Base-by-base conservation (phyloP, 73 alveolate genomes). In the Uronychia binucleata region DNA sequence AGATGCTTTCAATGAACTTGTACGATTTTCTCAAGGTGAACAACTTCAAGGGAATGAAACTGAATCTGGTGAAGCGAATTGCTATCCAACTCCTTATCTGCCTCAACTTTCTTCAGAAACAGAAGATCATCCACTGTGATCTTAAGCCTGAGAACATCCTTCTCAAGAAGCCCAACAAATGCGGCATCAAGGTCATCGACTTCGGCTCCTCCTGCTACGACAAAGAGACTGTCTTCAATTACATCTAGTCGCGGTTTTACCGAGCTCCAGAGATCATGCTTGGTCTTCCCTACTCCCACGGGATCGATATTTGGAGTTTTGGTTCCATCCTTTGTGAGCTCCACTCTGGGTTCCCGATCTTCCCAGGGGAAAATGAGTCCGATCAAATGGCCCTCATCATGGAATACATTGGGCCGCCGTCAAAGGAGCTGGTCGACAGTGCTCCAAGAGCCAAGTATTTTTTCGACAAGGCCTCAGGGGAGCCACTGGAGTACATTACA, bases 211-310 rank as follows among this genome's bases (percentile, higher is more conserved):
- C 89, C 26, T 82, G 89, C 83, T 82, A 26, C 31, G 74, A 78
- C 74, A 82, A 59, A n/a, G 28, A 82, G 33, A 82, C 67, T 26
- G 33, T 58, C 85, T 79, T 77, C 79, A 84, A 78, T 26, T 82
- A 35, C 85, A 88, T 83, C 67, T 82, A 34, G 83, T 79, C 78
- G 74, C 82, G 85, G 79, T 82, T 93, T 78, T 95, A 95, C 89
- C 77, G 98, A 34, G 97, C 97, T 32, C 98, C 98, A 25, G 98
- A 95, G 86, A 91, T 95, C n/a, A 93, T 95, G 34, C 87, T 95
- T 58, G 98, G 98, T 0, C 86, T 95, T 34, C 86, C 94, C 76
- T 95, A 95, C 78, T 89, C 95, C 60, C 85, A 92, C 11, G 92
- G 93, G n/a, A 95, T 93, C 0, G 98, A 95, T 78, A 95, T 95